Evolutionary conservation across 2,329 filamentous ascomycete genomes (phyloP).

Genomic region (Epichloe scottii): DNA sequence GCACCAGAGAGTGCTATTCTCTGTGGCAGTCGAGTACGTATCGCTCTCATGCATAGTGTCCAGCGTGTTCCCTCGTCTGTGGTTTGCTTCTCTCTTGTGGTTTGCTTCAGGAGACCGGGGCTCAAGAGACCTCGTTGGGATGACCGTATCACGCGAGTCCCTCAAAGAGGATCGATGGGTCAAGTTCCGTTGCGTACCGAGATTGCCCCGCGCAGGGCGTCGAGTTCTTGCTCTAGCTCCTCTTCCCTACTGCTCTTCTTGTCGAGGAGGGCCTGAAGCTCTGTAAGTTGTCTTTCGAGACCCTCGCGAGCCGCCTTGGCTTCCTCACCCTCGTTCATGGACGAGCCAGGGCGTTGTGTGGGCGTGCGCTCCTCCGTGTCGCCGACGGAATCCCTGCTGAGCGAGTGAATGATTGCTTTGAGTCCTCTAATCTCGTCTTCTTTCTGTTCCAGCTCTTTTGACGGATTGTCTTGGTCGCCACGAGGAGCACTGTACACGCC

Average conservation of each 20-base stretch:
- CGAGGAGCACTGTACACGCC: slow-evolving; percentile 22
- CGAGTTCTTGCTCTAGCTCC: slow-evolving; percentile 74
- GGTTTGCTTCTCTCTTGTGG: slow-evolving; percentile 28
- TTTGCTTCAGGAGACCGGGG: slow-evolving; percentile 32
- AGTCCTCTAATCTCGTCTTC: slow-evolving; percentile 95
- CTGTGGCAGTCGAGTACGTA: slow-evolving; percentile 55
- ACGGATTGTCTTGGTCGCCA: slow-evolving; percentile 33
- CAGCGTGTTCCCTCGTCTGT: slow-evolving; percentile 33
- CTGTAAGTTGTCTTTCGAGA: slow-evolving; percentile 68
- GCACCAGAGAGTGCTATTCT: slow-evolving; percentile 70
- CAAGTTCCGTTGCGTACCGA: slow-evolving; percentile 15
- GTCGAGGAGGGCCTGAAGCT: slow-evolving; percentile 62
- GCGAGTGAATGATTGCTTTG: slow-evolving; percentile 93
- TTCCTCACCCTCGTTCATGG: slow-evolving; percentile 16
- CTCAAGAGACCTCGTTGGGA: slow-evolving; percentile 40
- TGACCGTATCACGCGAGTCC: slow-evolving; percentile 54
- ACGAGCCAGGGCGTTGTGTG: slow-evolving; percentile 20
- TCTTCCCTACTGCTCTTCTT: slow-evolving; percentile 64
- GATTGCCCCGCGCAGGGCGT: slow-evolving; percentile 42
- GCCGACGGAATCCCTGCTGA: slow-evolving; percentile 64
- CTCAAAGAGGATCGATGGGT: slow-evolving; percentile 44
- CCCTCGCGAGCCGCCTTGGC: slow-evolving; percentile 39
- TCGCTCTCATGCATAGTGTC: slow-evolving; percentile 62
- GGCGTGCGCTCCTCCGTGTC: slow-evolving; percentile 22
- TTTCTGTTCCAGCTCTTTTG: slow-evolving; percentile 79